Conservation (phyloP, 208 protist genomes). For the Leishmania arabica region DNA sequence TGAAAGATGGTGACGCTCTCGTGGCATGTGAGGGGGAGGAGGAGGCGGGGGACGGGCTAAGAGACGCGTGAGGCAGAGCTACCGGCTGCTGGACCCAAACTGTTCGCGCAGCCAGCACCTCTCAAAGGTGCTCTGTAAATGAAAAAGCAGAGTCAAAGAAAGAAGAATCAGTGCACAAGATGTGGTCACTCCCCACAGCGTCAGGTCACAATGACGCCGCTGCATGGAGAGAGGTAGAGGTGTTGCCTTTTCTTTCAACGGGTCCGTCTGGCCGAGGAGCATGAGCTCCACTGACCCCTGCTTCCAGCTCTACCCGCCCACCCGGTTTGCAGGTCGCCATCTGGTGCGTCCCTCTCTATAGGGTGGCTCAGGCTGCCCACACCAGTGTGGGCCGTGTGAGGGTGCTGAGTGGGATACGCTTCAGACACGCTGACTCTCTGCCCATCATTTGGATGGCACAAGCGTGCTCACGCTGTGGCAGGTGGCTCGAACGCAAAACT, state of each 20-base stretch:
- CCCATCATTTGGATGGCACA: not conserved
- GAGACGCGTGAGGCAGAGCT: not conserved
- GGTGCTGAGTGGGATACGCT: not conserved
- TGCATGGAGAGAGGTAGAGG: not conserved
- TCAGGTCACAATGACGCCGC: not conserved
- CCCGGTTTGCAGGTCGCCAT: not conserved
- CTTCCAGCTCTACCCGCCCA: not conserved
- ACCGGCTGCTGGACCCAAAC: not conserved
- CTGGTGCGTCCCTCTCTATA: too few species aligned
- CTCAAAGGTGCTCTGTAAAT: not conserved
- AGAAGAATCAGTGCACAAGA: constrained; percentile 3
- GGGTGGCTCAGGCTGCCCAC: not conserved
- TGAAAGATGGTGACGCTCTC: not conserved
- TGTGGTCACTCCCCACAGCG: not conserved
- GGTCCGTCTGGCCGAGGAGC: not conserved
- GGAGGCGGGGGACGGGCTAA: not conserved
- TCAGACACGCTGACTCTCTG: not conserved
- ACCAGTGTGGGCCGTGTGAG: not conserved
- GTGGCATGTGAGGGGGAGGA: not conserved
- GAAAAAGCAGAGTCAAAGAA: not conserved
- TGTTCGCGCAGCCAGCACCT: not conserved
- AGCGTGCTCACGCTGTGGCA: not conserved
- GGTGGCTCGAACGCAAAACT: not conserved
- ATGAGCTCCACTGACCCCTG: not conserved
- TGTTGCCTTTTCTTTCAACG: not conserved